phyloP scores from a whole-genome alignment of 164 flowering plant genomes.

The Magnolia kwangsiensis region DNA sequence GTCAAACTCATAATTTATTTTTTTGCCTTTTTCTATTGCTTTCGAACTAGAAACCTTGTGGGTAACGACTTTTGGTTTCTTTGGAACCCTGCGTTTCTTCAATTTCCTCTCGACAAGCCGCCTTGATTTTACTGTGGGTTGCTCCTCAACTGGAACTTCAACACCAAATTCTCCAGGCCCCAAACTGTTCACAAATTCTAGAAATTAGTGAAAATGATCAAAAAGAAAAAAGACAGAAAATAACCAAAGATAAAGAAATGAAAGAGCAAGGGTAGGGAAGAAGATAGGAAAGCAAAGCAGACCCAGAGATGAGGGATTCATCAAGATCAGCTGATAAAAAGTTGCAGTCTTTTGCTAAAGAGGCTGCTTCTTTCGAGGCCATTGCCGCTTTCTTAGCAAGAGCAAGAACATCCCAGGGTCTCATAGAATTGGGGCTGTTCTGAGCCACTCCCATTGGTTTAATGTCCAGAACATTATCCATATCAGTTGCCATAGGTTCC shows the following conservation, averaged over 20 bases:
- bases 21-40: constrained; percentile 24
- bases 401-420: constrained; percentile 38
- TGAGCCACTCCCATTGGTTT: constrained; percentile 14
- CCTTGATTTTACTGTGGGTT: constrained; percentile 54
- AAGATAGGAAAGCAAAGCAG: constrained; percentile 5
- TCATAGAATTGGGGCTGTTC: not conserved
- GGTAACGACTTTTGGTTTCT: constrained; percentile 17
- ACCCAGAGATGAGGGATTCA: constrained; percentile 35
- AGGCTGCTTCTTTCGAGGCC: constrained; percentile 70
- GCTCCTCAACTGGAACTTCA: constrained; percentile 27
- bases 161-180: constrained; percentile 22
- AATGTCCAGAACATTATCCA: constrained; percentile 18
- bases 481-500: constrained; percentile 19
- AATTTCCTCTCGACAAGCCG: constrained; percentile 60
- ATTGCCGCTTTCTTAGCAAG: constrained; percentile 70
- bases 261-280: not conserved
- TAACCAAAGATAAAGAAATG: not conserved
- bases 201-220: not conserved
- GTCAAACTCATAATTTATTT: constrained; percentile 34
- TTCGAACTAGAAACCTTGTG: constrained; percentile 23
- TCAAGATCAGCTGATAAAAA: constrained; percentile 28
- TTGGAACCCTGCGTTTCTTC: constrained; percentile 46
- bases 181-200: constrained; percentile 20
- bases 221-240: not conserved
- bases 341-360: constrained; percentile 35